Evolutionary conservation across 768 basidiomycete genomes (phyloP), one percentile per base, ranked within the genome.

Genomic region (Cystobasidium ongulense): DNA sequence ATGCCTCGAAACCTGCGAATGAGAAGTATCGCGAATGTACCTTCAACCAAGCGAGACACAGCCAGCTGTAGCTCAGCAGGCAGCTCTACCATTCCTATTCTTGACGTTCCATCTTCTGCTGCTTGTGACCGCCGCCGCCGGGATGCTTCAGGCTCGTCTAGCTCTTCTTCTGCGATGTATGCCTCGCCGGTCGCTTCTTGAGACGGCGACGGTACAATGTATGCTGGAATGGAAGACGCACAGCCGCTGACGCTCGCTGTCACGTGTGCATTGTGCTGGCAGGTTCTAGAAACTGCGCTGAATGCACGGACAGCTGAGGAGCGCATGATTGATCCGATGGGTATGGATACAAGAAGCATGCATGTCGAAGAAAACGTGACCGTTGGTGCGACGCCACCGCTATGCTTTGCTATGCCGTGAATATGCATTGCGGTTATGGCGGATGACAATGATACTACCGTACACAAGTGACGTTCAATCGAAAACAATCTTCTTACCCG

Each of bases 401-500:
- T n/a, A n/a, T n/a, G n/a, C n/a, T n/a, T n/a, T n/a, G n/a, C n/a
- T n/a, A n/a, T n/a, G n/a, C 57, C 31, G 54, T 57, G 54, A n/a
- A 61, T 23, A n/a, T n/a, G n/a, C n/a, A n/a, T n/a, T n/a, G n/a
- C n/a, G n/a, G n/a, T n/a, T n/a, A n/a, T n/a, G n/a, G n/a, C 21
- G 57, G 13, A 59, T 31, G 43, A 27, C 57, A 13, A n/a, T 59
- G 57, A n/a, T 27, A 31, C 63, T 35, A 27, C 5, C 25, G 35
- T 31, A 43, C 13, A 46, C 7, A 21, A 7, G 3, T 35, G 13
- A 1, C 4, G 50, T n/a, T 65, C 63, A 84, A 72, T 82, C 82
- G 75, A 85, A 85, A 0, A 82, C 81, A 68, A 96, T 95, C 84
- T 96, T 96, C 80, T 88, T 93, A 29, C 92, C 90, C 81, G 88